Evolutionary conservation across 75 land plant species (phyloP).

Genomic region (Pinus tabuliformis): DNA sequence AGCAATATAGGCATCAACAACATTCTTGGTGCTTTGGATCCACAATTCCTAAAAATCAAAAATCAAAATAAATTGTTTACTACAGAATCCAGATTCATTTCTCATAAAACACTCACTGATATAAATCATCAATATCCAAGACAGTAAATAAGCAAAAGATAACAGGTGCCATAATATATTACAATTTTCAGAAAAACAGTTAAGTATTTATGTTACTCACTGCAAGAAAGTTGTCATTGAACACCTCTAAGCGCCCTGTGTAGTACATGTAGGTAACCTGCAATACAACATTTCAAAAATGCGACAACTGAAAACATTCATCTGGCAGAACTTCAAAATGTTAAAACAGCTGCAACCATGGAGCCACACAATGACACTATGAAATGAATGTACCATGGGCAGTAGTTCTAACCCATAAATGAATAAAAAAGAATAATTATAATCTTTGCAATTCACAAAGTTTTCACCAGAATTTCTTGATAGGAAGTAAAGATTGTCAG

Average conservation of each 20-base stretch:
- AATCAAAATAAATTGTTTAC: neutral
- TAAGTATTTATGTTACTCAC: conserved; percentile 41
- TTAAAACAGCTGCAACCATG: no score
- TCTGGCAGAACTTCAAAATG: neutral
- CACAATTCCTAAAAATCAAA: conserved; percentile 1
- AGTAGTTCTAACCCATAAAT: neutral
- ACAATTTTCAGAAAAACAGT: neutral
- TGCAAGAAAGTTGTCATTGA: conserved; percentile 86
- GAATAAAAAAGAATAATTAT: neutral
- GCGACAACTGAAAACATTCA: neutral
- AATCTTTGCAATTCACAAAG: neutral
- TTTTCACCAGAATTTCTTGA: conserved; percentile 1
- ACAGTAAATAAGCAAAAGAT: neutral
- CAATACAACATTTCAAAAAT: neutral
- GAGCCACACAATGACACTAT: no score
- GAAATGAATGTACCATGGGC: no score
- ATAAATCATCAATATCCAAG: neutral
- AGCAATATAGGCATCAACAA: neutral
- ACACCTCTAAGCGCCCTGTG: conserved; percentile 98
- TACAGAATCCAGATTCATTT: neutral
- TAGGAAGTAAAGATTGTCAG: neutral
- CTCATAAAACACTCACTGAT: neutral
- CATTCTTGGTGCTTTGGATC: neutral
- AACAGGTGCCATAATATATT: neutral
- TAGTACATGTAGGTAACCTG: conserved; percentile 99